Evolutionary conservation across 2,329 filamentous ascomycete genomes (phyloP).

Genomic region (Talaromyces sp.): DNA sequence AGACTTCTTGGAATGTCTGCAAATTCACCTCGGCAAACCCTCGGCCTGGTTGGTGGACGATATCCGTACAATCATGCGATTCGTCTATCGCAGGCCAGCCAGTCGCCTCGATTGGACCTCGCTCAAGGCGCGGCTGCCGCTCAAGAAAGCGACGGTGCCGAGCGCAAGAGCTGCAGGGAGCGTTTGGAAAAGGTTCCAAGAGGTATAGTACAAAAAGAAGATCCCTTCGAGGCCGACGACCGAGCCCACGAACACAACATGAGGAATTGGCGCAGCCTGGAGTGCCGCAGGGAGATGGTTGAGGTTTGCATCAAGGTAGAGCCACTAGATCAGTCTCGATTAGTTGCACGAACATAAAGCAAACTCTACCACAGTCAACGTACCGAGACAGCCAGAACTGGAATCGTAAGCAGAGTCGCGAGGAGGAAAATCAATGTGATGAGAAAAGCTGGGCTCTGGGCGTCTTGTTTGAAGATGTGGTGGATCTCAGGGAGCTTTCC

Average conservation of each 20-base stretch:
- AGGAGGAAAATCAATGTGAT: constrained; percentile 73
- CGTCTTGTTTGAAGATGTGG: constrained; percentile 79
- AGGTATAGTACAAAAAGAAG: constrained; percentile 90
- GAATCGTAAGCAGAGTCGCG: constrained; percentile 67
- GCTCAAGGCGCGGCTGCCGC: constrained; percentile 80
- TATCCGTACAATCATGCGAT: neutral
- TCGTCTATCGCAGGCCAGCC: constrained; percentile 56
- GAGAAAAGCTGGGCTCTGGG: constrained; percentile 71
- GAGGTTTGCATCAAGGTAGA: constrained; percentile 74
- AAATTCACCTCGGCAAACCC: neutral
- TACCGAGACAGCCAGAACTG: constrained; percentile 65
- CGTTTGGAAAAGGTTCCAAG: constrained; percentile 86
- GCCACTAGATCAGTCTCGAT: constrained; percentile 57
- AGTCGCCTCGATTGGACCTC: constrained; percentile 88
- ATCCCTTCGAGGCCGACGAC: constrained; percentile 82
- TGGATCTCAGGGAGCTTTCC: constrained; percentile 77
- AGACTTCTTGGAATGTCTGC: neutral
- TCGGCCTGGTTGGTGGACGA: neutral
- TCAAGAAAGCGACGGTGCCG: constrained; percentile 69
- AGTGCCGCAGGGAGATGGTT: constrained; percentile 72
- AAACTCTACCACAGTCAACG: constrained; percentile 3
- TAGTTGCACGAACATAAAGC: constrained; percentile 9
- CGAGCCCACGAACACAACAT: constrained; percentile 79
- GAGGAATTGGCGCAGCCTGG: constrained; percentile 68
- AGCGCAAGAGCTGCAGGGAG: constrained; percentile 67